phyloP scores from a whole-genome alignment of 2,329 filamentous ascomycete genomes.

The Colletotrichum sp. region DNA sequence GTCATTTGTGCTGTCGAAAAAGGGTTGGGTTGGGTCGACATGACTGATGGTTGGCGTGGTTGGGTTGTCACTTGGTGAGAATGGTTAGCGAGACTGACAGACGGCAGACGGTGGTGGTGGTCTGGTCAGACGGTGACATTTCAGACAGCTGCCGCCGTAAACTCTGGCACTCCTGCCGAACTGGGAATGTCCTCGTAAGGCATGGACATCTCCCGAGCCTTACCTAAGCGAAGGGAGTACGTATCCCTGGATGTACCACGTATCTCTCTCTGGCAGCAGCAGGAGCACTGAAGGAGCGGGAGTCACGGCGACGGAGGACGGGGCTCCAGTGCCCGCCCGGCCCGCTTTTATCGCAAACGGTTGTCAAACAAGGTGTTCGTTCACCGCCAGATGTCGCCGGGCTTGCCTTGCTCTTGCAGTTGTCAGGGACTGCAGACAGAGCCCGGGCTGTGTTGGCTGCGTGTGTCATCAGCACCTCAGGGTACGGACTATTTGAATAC shows the following conservation, averaged over 20 bases:
- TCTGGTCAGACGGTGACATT: conserved; percentile 2
- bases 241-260: not conserved
- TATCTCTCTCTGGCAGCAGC: no score
- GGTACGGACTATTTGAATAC: not conserved
- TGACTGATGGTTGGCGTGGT: not conserved
- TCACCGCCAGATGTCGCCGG: conserved; percentile 10
- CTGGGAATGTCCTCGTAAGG: not conserved
- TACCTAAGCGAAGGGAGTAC: not conserved
- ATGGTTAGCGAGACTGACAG: not conserved
- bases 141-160: not conserved
- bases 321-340: not conserved
- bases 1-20: not conserved
- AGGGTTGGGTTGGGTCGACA: conserved; percentile 3
- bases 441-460: not conserved
- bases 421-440: not conserved
- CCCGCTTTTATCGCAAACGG: conserved; percentile 10
- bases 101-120: not conserved
- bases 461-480: not conserved
- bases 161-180: not conserved
- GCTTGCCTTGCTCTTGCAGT: not conserved
- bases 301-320: not conserved
- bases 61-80: not conserved
- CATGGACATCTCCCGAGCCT: not conserved
- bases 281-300: not conserved
- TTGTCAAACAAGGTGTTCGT: conserved; percentile 6